These are phyloP conservation scores for Saprolegnia parasitica DNA, from an alignment of 352 stramenopile species.

Conservation along the genomic window DNA sequence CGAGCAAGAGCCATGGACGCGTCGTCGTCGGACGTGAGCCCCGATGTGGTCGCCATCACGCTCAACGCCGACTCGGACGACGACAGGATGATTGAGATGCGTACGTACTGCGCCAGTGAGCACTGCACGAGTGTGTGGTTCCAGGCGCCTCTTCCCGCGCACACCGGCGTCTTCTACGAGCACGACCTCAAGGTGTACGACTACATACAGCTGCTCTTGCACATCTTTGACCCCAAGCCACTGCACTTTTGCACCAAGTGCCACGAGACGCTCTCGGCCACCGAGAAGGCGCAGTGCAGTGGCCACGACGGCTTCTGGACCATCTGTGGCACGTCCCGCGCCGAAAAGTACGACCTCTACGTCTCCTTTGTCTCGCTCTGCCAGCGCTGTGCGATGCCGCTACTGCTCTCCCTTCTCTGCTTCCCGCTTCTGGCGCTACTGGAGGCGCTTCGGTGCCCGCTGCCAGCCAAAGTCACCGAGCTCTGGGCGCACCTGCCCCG, in stretches of 20 bases:
- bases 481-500: not conserved
- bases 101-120: not conserved
- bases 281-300: not conserved
- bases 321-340: not conserved
- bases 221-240: not conserved
- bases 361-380: not conserved
- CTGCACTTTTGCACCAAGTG: not conserved
- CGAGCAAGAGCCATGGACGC: no score
- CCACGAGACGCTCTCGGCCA: not conserved
- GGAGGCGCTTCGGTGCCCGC: not conserved
- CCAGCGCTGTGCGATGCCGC: no score
- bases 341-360: not conserved
- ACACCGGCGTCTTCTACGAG: not conserved
- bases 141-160: not conserved
- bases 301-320: not conserved
- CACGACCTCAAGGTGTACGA: not conserved
- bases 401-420: not conserved
- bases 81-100: not conserved
- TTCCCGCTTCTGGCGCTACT: not conserved
- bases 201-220: not conserved
- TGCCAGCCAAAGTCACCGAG: not conserved
- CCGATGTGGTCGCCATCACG: not conserved
- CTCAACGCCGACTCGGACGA: not conserved
- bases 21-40: not conserved
- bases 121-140: not conserved